Conservation (phyloP, 2,329 filamentous ascomycete genomes). For the Neonectria faginata region DNA sequence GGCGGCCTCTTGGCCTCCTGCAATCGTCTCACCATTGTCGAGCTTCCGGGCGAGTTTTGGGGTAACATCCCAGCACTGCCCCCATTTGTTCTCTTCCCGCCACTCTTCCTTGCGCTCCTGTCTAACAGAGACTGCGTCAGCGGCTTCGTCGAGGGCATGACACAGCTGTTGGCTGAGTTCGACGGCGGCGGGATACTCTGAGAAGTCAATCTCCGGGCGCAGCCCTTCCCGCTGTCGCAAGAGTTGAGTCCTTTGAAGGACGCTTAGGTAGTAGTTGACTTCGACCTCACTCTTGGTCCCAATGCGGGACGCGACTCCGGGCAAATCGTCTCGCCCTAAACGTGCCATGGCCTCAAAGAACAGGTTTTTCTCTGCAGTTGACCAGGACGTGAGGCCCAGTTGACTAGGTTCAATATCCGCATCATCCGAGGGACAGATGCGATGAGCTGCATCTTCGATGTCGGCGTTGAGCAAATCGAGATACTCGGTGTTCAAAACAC, state of each 20-base stretch:
- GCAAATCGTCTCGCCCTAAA: slow-evolving; percentile 72
- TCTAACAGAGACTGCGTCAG: slow-evolving; percentile 71
- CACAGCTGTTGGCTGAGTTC: slow-evolving; percentile 78
- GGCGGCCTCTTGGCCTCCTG: slow-evolving; percentile 51
- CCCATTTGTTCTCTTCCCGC: slow-evolving; percentile 71
- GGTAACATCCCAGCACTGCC: slow-evolving; percentile 74
- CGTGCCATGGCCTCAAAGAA: slow-evolving; percentile 76
- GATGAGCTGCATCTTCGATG: slow-evolving; percentile 64
- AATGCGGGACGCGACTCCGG: slow-evolving; percentile 71
- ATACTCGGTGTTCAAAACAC: slow-evolving; percentile 59
- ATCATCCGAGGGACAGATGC: slow-evolving; percentile 48
- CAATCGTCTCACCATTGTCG: slow-evolving; percentile 39
- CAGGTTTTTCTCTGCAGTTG: slow-evolving; percentile 72
- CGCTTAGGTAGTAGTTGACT: slow-evolving; percentile 74
- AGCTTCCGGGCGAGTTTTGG: slow-evolving; percentile 50
- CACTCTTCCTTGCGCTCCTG: slow-evolving; percentile 73
- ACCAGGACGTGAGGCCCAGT: slow-evolving; percentile 79
- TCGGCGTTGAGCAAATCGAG: slow-evolving; percentile 67
- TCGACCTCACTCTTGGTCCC: slow-evolving; percentile 80
- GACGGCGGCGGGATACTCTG: slow-evolving; percentile 76
- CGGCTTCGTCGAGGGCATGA: slow-evolving; percentile 73
- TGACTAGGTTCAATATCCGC: slow-evolving; percentile 61
- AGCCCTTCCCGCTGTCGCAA: slow-evolving; percentile 52
- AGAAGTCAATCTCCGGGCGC: slow-evolving; percentile 54
- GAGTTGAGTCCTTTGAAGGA: slow-evolving; percentile 67